A percentile compares a stretch with the other conserved stretches of the same genome.
phyloP scores from a whole-genome alignment of 2,329 filamentous ascomycete species.

The Fusarium cicatricum region DNA sequence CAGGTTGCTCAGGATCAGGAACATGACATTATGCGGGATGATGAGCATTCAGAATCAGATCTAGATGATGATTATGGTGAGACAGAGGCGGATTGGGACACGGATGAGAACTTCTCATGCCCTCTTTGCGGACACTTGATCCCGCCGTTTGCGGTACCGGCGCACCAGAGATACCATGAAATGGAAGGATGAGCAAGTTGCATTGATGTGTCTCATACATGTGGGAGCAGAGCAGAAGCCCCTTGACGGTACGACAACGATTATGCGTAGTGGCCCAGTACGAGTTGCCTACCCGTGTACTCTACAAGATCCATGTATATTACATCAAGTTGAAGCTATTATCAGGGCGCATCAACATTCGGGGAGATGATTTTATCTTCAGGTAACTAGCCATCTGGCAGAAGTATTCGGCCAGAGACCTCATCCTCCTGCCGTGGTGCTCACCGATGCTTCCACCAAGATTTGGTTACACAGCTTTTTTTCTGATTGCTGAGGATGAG shows the following conservation, averaged over 20 bases:
- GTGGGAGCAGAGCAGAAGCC: background rate
- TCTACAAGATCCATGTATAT: no score
- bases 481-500: conserved; percentile 12
- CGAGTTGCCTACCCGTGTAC: no score
- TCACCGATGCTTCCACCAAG: conserved; percentile 33
- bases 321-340: background rate
- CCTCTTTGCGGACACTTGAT: conserved; percentile 61
- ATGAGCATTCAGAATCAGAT: conserved; percentile 37
- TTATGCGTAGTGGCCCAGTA: no score
- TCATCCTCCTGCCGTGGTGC: conserved; percentile 8
- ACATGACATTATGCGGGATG: conserved; percentile 36
- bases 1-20: conserved; percentile 51
- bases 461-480: conserved; percentile 25
- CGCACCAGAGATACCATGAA: conserved; percentile 57
- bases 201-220: background rate
- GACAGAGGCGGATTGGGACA: conserved; percentile 43
- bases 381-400: background rate
- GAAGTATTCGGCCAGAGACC: conserved; percentile 1
- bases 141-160: conserved; percentile 65
- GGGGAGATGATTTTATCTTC: background rate
- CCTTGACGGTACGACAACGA: background rate
- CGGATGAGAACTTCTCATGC: conserved; percentile 48
- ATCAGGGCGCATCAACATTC: background rate
- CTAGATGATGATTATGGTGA: conserved; percentile 30
- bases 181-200: conserved; percentile 37